Base-by-base conservation (phyloP, 352 stramenopile genomes). In the Pythium folliculosum region DNA sequence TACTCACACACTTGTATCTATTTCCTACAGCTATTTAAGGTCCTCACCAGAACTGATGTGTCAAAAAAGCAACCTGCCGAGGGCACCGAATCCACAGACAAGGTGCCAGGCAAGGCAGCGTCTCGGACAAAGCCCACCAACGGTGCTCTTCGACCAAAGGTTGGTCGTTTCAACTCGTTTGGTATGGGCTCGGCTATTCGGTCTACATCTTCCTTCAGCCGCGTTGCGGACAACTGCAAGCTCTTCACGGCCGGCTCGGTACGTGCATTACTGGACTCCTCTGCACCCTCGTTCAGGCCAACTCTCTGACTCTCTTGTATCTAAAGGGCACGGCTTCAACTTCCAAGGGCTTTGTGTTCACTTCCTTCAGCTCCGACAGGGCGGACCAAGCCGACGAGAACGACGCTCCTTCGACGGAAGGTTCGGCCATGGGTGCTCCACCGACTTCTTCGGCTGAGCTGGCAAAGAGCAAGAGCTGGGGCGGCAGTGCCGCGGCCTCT, bases 311-410 rank as follows among this genome's bases (percentile, higher is more conserved):
- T n/a, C 27, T 47, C 5, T 61, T 43, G 12, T 50, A 2, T 48
- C 43, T 12, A 47, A 35, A 65, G 60, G 30, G 52, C 1, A 55
- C 43, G 2, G 53, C 54, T 14, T 67, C 50, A 6, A 56, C 78
- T 9, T 77, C 77, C 54, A 94, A 94, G 54, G 82, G 82, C 6
- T 94, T 94, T 63, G 82, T 94, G 7, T 94, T 94, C 66, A 92
- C 84, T 2, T 87, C 84, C 0, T 86, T 88, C 30, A 83, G 72
- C 51, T 77, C 76, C 0, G 77, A 89, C 52, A 51, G 59, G 14
- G 63, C 84, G 13, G 69, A 80, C 22, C 35, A 73, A 13, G 55
- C 40, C n/a, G 72, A 86, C 17, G 79, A 85, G 38, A 78, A 76
- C 32, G 66, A 61, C 5, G 72, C 62, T 32, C 68, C 72, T 12